Evolutionary conservation across 2,329 filamentous ascomycete genomes (phyloP).

Genomic region (Ophiostoma fasciatum): DNA sequence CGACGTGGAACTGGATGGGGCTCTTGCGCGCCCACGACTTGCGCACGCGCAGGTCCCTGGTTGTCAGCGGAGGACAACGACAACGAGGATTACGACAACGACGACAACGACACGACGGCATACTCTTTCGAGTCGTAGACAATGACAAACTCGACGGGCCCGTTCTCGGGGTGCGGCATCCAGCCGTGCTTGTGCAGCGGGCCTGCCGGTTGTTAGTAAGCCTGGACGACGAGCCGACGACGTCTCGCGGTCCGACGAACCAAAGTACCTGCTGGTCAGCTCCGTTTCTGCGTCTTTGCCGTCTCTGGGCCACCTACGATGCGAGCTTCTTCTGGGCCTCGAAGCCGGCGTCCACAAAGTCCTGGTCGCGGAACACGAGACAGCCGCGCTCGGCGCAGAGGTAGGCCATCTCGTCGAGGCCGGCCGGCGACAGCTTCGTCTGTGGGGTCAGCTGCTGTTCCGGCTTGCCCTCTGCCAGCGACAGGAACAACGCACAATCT

Average conservation of each 20-base stretch:
- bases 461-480: too few species aligned
- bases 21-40: constrained; percentile 14
- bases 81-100: not conserved
- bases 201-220: constrained; percentile 1
- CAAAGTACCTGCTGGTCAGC: not conserved
- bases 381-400: constrained; percentile 13
- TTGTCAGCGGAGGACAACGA: too few species aligned
- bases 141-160: constrained; percentile 13
- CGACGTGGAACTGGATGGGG: constrained; percentile 15
- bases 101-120: not conserved
- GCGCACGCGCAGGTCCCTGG: constrained; percentile 11
- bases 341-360: constrained; percentile 11
- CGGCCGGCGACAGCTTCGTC: constrained; percentile 8
- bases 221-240: not conserved
- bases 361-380: constrained; percentile 9
- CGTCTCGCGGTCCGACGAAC: not conserved
- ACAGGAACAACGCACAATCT: constrained; percentile 7
- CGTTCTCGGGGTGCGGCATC: constrained; percentile 14
- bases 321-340: constrained; percentile 12
- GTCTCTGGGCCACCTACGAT: constrained; percentile 8
- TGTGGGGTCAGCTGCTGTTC: not conserved
- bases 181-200: constrained; percentile 14
- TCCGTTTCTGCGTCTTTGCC: too few species aligned
- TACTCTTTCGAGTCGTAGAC: constrained; percentile 13
- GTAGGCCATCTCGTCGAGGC: constrained; percentile 13